A percentile compares a stretch with the other conserved stretches of the same genome.
Conservation (phyloP, 306 rosid genomes). For the Gillenia trifoliata region DNA sequence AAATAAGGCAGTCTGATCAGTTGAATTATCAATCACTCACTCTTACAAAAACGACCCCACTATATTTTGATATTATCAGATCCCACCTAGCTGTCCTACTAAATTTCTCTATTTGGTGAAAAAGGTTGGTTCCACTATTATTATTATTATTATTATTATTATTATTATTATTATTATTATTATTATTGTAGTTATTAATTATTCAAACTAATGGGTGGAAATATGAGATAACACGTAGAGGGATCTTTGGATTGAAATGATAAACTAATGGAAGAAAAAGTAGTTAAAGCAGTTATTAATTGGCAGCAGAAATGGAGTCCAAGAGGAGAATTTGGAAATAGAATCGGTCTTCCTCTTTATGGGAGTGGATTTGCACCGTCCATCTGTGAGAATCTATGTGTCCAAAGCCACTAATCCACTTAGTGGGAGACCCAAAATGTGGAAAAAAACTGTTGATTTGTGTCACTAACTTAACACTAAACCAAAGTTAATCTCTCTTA, state of each 20-base stretch:
- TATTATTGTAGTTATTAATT: neutral
- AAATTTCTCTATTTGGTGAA: no score
- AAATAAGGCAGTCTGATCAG: no score
- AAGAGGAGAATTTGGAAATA: constrained; percentile 23
- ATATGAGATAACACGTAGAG: constrained; percentile 2
- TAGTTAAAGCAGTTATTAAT: constrained; percentile 1
- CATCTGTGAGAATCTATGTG: constrained; percentile 26
- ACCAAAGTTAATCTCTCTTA: neutral
- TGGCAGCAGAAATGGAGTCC: constrained; percentile 18
- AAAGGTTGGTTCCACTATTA: no score
- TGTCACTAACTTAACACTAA: neutral
- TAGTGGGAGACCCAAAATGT: constrained; percentile 23
- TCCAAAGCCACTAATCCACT: constrained; percentile 26
- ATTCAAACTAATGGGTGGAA: neutral
- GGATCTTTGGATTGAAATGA: neutral
- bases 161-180: neutral
- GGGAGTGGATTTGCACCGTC: constrained; percentile 32
- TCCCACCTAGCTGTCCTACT: no score
- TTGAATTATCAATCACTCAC: no score
- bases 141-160: neutral
- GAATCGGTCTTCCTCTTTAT: constrained; percentile 24
- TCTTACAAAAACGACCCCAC: no score
- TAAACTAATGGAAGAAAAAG: constrained; percentile 27
- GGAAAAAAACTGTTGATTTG: neutral
- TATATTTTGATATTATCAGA: no score